Conservation (phyloP, 73 alveolate species). For the Durusdinium trenchii region DNA sequence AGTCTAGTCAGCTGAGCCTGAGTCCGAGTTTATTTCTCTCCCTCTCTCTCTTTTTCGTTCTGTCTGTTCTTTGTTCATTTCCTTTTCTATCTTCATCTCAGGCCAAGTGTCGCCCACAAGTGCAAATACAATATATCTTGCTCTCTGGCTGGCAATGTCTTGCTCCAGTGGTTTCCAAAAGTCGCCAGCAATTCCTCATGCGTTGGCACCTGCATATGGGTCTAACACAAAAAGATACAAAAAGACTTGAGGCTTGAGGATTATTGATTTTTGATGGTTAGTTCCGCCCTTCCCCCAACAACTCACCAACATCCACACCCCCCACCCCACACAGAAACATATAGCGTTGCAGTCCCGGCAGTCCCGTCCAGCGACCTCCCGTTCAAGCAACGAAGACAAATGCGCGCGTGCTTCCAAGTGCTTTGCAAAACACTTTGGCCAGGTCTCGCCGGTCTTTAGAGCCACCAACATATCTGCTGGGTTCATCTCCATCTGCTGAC, state of each 20-base stretch:
- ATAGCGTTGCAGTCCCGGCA: background rate
- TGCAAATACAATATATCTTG: background rate
- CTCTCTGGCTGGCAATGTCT: background rate
- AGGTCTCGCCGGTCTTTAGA: background rate
- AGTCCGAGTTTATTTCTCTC: background rate
- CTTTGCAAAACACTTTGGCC: background rate
- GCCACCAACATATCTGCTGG: background rate
- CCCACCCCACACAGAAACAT: background rate
- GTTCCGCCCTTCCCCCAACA: background rate
- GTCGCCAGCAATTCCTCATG: background rate
- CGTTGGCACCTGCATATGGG: background rate
- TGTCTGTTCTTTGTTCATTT: too few relatives aligned
- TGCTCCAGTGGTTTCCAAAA: background rate
- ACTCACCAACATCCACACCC: background rate
- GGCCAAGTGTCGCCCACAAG: background rate
- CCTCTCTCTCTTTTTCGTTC: background rate
- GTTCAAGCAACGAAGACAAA: background rate
- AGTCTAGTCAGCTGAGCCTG: background rate
- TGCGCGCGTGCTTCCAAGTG: background rate
- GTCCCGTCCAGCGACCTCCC: background rate
- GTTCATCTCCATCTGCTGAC: too few relatives aligned
- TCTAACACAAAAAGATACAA: background rate
- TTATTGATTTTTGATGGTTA: too few relatives aligned
- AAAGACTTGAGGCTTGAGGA: too few relatives aligned
- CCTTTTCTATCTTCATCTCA: background rate